Evolutionary conservation across 805 yeast genomes (phyloP), one percentile per base, ranked within the genome.

Genomic region (Yarrowia yakushimensis): DNA sequence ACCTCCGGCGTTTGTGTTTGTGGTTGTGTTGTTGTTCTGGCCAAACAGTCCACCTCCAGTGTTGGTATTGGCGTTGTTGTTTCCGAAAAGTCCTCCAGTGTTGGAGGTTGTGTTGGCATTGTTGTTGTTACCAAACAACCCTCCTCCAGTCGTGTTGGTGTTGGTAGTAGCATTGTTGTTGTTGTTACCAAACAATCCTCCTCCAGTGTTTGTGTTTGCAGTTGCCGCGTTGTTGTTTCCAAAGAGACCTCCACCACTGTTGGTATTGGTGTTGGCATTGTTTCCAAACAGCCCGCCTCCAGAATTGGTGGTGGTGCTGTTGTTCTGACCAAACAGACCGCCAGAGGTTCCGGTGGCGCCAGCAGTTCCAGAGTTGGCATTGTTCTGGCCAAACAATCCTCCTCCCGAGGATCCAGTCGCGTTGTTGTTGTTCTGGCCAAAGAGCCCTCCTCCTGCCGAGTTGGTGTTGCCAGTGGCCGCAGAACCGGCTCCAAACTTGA

Each of bases 241-340:
- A 37, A 52, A 52, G 11, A 52, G 34, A 6, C 60, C 60, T 11
- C 60, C 60, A 5, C 45, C 43, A 8, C 27, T 36, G 15, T 36
- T 36, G 23, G 23, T 54, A 34, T 36, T 50, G 8, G 18, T 23
- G 23, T 31, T 50, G 22, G 36, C 34, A 25, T 33, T 37, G 13
- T 25, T 8, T 10, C 60, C 60, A 37, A 54, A 54, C 33, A 54
- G 27, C 1, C 60, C 60, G 15, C 60, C 60, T 12, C 60, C 46
- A 11, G 43, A 17, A 25, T 23, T 52, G 43, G 42, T 22, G 13
- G 3, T 23, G 23, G 25, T 52, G 23, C 11, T 36, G 43, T 34
- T 34, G 59, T 27, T 52, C 15, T 50, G n/a, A 13, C 57, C 57
- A 33, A 50, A 50, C 30, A 31, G 22, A 33, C 57, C 57, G n/a